Evolutionary conservation across 2,329 filamentous ascomycete species (phyloP).

Genomic region (Cercospora citrullina): DNA sequence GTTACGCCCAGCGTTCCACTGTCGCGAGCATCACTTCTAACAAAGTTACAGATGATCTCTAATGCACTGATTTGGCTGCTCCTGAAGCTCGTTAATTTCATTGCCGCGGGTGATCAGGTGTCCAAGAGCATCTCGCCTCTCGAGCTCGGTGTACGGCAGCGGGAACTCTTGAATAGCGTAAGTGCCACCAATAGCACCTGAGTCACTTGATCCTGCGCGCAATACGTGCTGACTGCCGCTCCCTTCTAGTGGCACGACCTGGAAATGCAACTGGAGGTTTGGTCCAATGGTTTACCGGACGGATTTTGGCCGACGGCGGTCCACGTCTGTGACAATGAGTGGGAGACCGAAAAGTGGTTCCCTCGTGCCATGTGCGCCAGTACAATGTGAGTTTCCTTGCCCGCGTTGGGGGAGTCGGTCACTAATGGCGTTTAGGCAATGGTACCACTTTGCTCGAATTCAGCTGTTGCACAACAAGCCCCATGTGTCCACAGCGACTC

Average conservation of each 20-base stretch:
- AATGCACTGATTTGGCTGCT: conserved; percentile 67
- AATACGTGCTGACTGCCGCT: neutral
- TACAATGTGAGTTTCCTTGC: conserved; percentile 54
- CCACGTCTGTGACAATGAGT: conserved; percentile 25
- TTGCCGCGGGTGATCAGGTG: conserved; percentile 58
- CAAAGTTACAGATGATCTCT: conserved; percentile 49
- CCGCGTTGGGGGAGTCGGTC: neutral
- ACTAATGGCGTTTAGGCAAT: conserved; percentile 26
- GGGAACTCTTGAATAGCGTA: conserved; percentile 48
- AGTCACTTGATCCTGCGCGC: neutral
- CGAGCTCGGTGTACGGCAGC: conserved; percentile 52
- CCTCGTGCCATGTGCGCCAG: conserved; percentile 63
- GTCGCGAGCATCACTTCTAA: neutral
- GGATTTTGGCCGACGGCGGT: conserved; percentile 59
- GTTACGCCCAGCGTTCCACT: neutral
- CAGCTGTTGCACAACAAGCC: conserved; percentile 62
- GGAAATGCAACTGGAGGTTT: conserved; percentile 58
- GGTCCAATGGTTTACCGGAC: conserved; percentile 60
- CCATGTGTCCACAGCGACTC: conserved; percentile 50
- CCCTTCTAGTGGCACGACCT: conserved; percentile 52
- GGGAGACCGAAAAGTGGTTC: conserved; percentile 58
- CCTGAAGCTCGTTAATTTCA: conserved; percentile 66
- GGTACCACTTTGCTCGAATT: conserved; percentile 65
- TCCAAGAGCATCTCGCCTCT: conserved; percentile 40
- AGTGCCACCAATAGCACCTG: neutral